A percentile compares a stretch with the other conserved stretches of the same genome.
Evolutionary conservation across 164 flowering plant genomes (phyloP).

Genomic region (Saururus chinensis): DNA sequence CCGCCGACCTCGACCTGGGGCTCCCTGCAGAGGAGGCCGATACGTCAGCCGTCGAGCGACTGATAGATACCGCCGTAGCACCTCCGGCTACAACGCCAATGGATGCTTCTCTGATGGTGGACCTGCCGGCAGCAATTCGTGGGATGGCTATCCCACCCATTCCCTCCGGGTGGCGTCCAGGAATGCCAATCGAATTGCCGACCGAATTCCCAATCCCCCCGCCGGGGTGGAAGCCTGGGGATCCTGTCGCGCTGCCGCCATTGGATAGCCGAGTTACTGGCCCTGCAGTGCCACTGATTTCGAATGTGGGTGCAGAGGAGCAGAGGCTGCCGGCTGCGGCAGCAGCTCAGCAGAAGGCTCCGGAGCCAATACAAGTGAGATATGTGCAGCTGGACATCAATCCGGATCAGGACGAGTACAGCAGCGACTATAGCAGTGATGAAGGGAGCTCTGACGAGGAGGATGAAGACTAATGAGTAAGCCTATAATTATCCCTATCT

Average conservation of each 20-base stretch:
- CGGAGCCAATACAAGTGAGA: conserved; percentile 62
- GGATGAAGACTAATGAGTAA: conserved; percentile 48
- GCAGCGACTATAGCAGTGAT: conserved; percentile 73
- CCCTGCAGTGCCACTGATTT: conserved; percentile 20
- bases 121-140: conserved; percentile 26
- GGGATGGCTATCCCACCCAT: conserved; percentile 48
- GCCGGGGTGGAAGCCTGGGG: conserved; percentile 94
- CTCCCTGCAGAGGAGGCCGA: conserved; percentile 51
- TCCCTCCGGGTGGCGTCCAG: conserved; percentile 92
- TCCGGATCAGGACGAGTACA: conserved; percentile 57
- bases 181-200: conserved; percentile 90
- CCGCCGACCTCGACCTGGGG: conserved; percentile 83
- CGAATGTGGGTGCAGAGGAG: conserved; percentile 35
- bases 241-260: conserved; percentile 68
- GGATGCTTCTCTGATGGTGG: too few relatives aligned
- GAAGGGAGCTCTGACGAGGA: conserved; percentile 55
- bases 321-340: conserved; percentile 30
- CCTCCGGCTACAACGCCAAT: conserved; percentile 20
- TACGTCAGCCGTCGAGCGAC: conserved; percentile 41
- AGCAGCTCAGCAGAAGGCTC: conserved; percentile 29
- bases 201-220: conserved; percentile 52
- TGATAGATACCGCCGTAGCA: conserved; percentile 39
- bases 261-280: conserved; percentile 31
- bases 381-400: conserved; percentile 73
- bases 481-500: too few relatives aligned